Evolutionary conservation across 176 grass and related monocot species (phyloP), one percentile per base, ranked within the genome.

Genomic region (Olyra latifolia): DNA sequence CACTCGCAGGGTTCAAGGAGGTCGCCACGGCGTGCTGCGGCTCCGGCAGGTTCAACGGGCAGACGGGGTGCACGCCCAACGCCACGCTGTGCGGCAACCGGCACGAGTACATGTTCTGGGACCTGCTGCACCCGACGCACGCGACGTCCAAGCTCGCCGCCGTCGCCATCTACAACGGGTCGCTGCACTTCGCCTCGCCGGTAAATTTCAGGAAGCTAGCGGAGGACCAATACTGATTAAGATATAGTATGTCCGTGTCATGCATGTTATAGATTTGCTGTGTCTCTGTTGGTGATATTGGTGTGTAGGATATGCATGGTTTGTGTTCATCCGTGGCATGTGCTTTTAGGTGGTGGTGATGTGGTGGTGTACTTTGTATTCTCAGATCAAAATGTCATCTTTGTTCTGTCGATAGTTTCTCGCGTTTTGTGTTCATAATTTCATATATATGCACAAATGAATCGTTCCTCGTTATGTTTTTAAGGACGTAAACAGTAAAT

Each of bases 61-160:
- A 62, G 84, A 86, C 89, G 7, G 79, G 79, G 46, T 91, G 89
- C 83, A 94, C 89, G 70, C 92, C 92, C 3, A 94, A 91, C 84
- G 83, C 86, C 38, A 87, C 80, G 29, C 71, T 91, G 54, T 99
- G 96, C 82, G 88, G 79, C 12, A 85, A 86, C 54, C 86, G 96
- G 1, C 96, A 88, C 67, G 67, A 89, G 60, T 93, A 86, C 82
- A 85, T 99, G 47, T 99, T 95, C 86, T 99, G 96, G 96, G 96
- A 99, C 70, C 17, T 91, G 62, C 75, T 99, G 49, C 96, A 99
- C 74, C 92, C 96, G 7, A 95, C 96, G 69, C 96, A 99, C 45
- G 75, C 85, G 43, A 80, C 86, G 1, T 91, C 90, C 65, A 99
- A 95, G 92, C 47, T 95, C 62, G 96, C 63, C 57, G 86, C 93